phyloP scores from a whole-genome alignment of 208 protist species.

The Leishmania mexicana region DNA sequence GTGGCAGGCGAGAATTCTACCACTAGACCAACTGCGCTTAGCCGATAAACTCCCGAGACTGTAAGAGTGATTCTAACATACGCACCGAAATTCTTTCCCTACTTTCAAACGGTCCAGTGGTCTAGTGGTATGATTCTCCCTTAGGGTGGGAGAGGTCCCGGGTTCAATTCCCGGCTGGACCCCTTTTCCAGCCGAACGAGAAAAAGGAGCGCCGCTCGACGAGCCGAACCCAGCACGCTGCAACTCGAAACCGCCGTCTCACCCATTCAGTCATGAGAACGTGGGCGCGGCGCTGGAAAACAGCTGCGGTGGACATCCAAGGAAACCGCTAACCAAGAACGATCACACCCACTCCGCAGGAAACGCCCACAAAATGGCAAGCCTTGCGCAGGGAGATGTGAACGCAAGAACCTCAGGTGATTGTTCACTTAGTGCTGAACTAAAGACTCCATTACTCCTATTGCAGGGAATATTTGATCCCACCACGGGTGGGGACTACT shows the following conservation, averaged over 20 bases:
- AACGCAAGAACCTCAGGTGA: slow-evolving; percentile 92
- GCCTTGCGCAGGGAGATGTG: slow-evolving; percentile 91
- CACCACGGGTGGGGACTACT: slow-evolving; percentile 41
- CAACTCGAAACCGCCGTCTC: background rate
- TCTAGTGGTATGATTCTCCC: slow-evolving; percentile 94
- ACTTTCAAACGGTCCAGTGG: slow-evolving; percentile 66
- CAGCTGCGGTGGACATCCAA: background rate
- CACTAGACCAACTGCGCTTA: slow-evolving; percentile 85
- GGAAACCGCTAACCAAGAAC: background rate
- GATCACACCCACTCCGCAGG: no score
- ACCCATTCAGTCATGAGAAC: background rate
- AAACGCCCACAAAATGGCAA: slow-evolving; percentile 12
- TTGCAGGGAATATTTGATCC: slow-evolving; percentile 56
- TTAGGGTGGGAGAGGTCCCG: slow-evolving; percentile 93
- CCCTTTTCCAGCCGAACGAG: slow-evolving; percentile 36
- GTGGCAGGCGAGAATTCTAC: slow-evolving; percentile 90
- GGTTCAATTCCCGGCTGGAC: slow-evolving; percentile 86
- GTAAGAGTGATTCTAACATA: no score
- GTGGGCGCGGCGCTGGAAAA: no score
- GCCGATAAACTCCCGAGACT: no score
- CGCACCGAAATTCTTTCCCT: no score
- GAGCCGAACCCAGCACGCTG: background rate
- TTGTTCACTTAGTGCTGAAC: slow-evolving; percentile 80
- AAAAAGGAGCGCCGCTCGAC: background rate
- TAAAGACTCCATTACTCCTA: slow-evolving; percentile 67